Evolutionary conservation across 371 early-diverging fungal species (phyloP).

Genomic region (Fennellomyces sp.): DNA sequence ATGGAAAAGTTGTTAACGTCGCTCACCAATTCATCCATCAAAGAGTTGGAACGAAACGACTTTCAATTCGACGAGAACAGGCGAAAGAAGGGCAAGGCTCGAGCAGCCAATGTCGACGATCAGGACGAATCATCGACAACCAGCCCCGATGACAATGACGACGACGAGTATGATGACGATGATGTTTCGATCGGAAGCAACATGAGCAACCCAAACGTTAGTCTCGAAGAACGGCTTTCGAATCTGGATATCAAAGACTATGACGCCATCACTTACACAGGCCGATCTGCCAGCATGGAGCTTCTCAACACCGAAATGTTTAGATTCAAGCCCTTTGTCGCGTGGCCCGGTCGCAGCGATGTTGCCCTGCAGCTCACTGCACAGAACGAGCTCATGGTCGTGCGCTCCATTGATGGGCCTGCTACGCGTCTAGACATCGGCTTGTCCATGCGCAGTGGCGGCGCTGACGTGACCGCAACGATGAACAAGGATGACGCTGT

Average conservation of each 20-base stretch:
- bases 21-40: slow-evolving; percentile 43
- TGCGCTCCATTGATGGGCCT: slow-evolving; percentile 21
- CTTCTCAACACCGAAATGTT: slow-evolving; percentile 33
- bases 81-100: not conserved
- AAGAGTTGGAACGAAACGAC: slow-evolving; percentile 42
- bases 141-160: not conserved
- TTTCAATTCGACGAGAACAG: slow-evolving; percentile 20
- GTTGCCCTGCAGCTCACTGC: slow-evolving; percentile 37
- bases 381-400: slow-evolving; percentile 46
- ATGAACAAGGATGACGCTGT: not conserved
- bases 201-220: not conserved
- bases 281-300: slow-evolving; percentile 42
- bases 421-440: slow-evolving; percentile 36
- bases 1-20: slow-evolving; percentile 40
- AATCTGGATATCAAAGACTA: slow-evolving; percentile 39
- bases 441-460: slow-evolving; percentile 33
- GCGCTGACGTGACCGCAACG: slow-evolving; percentile 23
- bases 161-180: slow-evolving; percentile 14
- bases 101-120: not conserved
- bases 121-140: slow-evolving; percentile 1
- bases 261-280: slow-evolving; percentile 46
- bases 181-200: slow-evolving; percentile 15
- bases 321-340: slow-evolving; percentile 29
- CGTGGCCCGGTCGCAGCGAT: slow-evolving; percentile 42
- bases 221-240: slow-evolving; percentile 17